Conservation (phyloP, 139 green algal species). For the Eudorina sp. region DNA sequence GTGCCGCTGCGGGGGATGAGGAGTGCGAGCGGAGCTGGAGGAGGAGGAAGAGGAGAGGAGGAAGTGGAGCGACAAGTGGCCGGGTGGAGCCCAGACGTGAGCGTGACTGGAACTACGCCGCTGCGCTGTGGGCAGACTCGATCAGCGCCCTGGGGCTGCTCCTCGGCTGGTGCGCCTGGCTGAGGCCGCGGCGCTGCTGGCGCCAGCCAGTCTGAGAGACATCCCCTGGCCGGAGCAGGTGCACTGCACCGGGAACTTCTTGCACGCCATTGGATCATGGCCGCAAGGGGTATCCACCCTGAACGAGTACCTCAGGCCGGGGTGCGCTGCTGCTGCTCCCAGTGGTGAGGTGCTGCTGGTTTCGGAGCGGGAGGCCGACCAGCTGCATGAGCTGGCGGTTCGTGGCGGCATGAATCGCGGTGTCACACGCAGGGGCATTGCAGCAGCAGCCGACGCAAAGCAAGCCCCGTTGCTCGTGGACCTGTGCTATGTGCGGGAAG, state of each 20-base stretch:
- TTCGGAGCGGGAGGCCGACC: constrained; percentile 72
- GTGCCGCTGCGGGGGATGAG: constrained; percentile 45
- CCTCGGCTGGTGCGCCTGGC: neutral
- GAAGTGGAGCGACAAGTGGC: constrained; percentile 61
- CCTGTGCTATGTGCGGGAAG: neutral
- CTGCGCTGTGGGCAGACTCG: neutral
- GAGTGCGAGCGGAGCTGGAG: constrained; percentile 70
- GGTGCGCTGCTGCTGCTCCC: constrained; percentile 58
- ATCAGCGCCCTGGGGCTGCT: neutral
- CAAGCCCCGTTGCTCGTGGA: neutral
- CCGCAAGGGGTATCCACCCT: neutral
- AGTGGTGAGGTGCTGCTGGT: constrained; percentile 60
- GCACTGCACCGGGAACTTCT: constrained; percentile 62
- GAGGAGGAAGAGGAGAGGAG: constrained; percentile 69
- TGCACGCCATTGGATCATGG: neutral
- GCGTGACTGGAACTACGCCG: constrained; percentile 54
- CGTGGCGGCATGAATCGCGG: constrained; percentile 16
- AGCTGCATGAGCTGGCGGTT: constrained; percentile 49
- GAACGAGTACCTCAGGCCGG: constrained; percentile 58
- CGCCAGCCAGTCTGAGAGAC: neutral
- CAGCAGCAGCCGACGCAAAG: too few relatives aligned
- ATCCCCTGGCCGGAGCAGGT: constrained; percentile 35
- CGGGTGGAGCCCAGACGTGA: constrained; percentile 2
- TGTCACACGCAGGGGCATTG: neutral
- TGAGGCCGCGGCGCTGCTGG: neutral